Percentiles rank a stretch among this genome's conserved stretches.
Evolutionary conservation across 306 rosid genomes (phyloP).

Genomic region (Sphenostylis stenocarpa): DNA sequence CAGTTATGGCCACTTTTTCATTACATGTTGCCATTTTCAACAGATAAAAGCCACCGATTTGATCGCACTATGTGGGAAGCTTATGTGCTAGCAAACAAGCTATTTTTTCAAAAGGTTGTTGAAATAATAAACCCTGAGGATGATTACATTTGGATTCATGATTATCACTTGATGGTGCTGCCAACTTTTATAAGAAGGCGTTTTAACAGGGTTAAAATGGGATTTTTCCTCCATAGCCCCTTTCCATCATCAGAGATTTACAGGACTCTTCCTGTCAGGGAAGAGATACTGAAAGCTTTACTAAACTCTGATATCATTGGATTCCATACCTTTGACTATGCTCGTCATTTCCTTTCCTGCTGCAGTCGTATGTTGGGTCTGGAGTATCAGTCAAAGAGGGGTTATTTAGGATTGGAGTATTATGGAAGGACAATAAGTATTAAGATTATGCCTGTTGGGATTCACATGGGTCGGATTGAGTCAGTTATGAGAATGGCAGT

Average conservation of each 20-base stretch:
- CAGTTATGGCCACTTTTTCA: conserved; percentile 88
- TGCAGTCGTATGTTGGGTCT: conserved; percentile 87
- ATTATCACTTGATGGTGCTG: conserved; percentile 87
- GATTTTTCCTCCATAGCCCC: conserved; percentile 86
- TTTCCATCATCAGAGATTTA: conserved; percentile 89
- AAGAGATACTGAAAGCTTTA: conserved; percentile 78
- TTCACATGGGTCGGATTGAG: conserved; percentile 80
- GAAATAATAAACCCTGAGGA: conserved; percentile 83
- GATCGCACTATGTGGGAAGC: conserved; percentile 79
- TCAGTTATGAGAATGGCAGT: conserved; percentile 64
- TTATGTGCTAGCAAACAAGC: conserved; percentile 69
- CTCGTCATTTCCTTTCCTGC: conserved; percentile 87
- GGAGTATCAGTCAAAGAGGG: conserved; percentile 81
- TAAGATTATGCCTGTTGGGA: conserved; percentile 87
- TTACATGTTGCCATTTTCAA: conserved; percentile 70
- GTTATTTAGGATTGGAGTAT: conserved; percentile 84
- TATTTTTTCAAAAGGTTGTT: conserved; percentile 67
- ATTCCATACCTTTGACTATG: conserved; percentile 84
- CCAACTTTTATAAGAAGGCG: conserved; percentile 77
- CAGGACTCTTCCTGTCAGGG: conserved; percentile 80
- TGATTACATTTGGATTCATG: conserved; percentile 84
- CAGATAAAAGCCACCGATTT: conserved; percentile 62
- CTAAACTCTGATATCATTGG: conserved; percentile 84
- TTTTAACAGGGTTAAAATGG: conserved; percentile 71
- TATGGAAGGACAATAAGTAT: conserved; percentile 81